Conservation (phyloP, 2,329 filamentous ascomycete species). For the Ramichloridium luteum region DNA sequence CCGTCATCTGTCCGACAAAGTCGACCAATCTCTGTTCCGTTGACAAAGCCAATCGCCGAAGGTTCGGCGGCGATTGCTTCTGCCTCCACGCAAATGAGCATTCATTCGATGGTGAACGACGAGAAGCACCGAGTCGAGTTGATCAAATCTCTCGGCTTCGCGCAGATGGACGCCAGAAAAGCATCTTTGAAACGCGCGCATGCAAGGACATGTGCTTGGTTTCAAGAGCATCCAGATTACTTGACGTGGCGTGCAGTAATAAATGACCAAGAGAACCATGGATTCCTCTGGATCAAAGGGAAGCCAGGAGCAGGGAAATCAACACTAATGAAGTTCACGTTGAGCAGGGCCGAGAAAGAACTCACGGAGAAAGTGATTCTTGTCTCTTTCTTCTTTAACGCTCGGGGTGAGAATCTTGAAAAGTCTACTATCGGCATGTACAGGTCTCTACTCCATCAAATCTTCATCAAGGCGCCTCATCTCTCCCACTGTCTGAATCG, state of each 20-base stretch:
- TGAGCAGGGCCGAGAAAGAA: slow-evolving; percentile 6
- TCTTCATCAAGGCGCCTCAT: slow-evolving; percentile 25
- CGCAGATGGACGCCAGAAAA: slow-evolving; percentile 29
- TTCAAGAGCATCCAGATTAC: slow-evolving; percentile 27
- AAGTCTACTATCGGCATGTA: slow-evolving; percentile 38
- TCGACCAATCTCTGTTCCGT: no score
- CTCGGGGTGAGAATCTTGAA: slow-evolving; percentile 32
- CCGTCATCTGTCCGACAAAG: no score
- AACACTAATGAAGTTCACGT: slow-evolving; percentile 25
- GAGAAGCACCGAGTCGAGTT: no score
- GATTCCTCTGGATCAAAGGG: slow-evolving; percentile 29
- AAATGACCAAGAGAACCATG: slow-evolving; percentile 20
- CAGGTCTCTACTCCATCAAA: slow-evolving; percentile 36
- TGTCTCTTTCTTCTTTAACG: slow-evolving; percentile 40
- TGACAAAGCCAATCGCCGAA: no score
- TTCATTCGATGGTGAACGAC: no score
- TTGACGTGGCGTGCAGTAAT: no score
- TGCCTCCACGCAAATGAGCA: no score
- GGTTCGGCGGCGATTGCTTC: no score
- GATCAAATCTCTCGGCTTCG: slow-evolving; percentile 28
- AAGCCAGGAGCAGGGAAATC: slow-evolving; percentile 29
- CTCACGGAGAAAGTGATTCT: slow-evolving; percentile 13
- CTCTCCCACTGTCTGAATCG: not conserved
- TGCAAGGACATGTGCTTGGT: slow-evolving; percentile 31
- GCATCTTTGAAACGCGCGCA: slow-evolving; percentile 28